phyloP scores from a whole-genome alignment of 345 rosid genomes.

The Camelina neglecta region DNA sequence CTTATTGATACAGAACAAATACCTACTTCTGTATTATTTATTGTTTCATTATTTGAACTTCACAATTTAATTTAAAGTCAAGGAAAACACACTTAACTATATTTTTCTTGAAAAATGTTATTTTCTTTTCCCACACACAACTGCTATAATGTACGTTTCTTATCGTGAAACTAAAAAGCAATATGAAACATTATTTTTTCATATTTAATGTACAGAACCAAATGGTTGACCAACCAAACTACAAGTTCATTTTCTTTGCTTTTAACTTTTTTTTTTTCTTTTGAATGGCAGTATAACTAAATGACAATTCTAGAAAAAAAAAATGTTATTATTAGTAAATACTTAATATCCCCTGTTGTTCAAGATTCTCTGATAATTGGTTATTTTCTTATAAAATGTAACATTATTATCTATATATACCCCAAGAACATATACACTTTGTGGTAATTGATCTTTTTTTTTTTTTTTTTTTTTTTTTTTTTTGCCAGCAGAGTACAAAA shows the following conservation, averaged over 20 bases:
- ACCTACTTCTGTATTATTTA: background rate
- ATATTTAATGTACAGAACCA: background rate
- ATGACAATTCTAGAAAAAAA: background rate
- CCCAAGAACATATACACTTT: too few relatives aligned
- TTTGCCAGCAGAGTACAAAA: too few relatives aligned
- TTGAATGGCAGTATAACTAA: background rate
- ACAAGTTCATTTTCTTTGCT: background rate
- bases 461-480: too few relatives aligned
- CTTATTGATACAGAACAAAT: too few relatives aligned
- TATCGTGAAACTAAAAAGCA: background rate
- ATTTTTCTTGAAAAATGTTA: background rate
- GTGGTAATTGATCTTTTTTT: too few relatives aligned
- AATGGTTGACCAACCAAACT: background rate
- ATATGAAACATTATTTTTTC: background rate
- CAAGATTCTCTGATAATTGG: too few relatives aligned
- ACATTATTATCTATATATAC: too few relatives aligned
- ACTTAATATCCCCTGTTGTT: too few relatives aligned
- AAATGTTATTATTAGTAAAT: too few relatives aligned
- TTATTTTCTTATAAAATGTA: too few relatives aligned
- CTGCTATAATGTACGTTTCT: background rate
- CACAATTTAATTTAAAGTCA: background rate
- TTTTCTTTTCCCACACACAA: background rate
- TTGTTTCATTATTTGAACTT: background rate
- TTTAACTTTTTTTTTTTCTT: background rate
- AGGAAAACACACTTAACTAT: background rate